phyloP scores from a whole-genome alignment of 306 rosid genomes.

The Cucumis hystrix region DNA sequence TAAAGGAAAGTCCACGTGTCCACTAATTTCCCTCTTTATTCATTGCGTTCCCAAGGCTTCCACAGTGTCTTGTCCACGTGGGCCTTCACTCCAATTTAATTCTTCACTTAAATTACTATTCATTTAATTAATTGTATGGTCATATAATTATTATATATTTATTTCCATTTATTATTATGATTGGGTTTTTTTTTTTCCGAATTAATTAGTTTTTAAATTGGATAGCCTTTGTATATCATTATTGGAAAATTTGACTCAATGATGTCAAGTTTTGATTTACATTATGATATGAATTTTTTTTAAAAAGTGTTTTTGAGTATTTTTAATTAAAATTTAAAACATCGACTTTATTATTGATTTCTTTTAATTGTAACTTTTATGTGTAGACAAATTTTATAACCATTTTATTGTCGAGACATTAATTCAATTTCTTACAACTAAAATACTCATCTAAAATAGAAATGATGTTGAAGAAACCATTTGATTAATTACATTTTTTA shows the following conservation, averaged over 20 bases:
- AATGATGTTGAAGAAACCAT: too few species aligned
- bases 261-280: neutral
- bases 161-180: neutral
- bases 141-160: neutral
- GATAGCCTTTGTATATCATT: neutral
- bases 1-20: neutral
- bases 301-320: neutral
- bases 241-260: neutral
- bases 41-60: neutral
- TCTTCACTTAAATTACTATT: neutral
- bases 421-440: too few species aligned
- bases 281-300: neutral
- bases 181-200: neutral
- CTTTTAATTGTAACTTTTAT: neutral
- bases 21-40: neutral
- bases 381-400: too few species aligned
- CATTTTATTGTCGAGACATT: too few species aligned
- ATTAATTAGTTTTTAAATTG: neutral
- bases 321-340: neutral
- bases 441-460: too few species aligned
- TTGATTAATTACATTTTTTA: too few species aligned
- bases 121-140: neutral
- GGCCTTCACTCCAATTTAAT: neutral
- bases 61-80: neutral
- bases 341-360: too few species aligned